These are phyloP conservation scores for Monoraphidium neglectum DNA, from an alignment of 139 green algal genomes.

Conservation along the genomic window DNA sequence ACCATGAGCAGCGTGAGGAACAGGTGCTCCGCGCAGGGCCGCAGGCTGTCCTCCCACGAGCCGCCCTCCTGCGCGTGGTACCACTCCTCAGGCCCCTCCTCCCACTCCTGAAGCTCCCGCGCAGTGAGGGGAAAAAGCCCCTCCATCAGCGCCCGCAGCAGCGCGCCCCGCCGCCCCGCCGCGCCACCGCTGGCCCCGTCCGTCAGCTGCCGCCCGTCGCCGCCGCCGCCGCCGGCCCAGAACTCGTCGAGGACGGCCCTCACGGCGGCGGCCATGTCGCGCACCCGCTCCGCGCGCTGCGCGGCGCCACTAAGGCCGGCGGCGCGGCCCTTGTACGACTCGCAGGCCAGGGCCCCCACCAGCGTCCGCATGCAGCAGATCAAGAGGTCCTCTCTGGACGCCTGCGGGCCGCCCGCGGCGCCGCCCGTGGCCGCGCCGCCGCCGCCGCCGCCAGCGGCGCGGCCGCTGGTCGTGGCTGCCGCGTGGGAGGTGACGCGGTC, in stretches of 20 bases:
- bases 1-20: constrained; percentile 66
- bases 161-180: constrained; percentile 25
- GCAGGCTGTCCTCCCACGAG: constrained; percentile 58
- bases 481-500: constrained; percentile 43
- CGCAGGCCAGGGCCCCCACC: constrained; percentile 25
- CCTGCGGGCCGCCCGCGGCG: not conserved
- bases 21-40: constrained; percentile 71
- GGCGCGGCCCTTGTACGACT: constrained; percentile 23
- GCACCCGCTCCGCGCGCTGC: not conserved
- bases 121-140: constrained; percentile 57
- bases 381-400: constrained; percentile 33
- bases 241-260: constrained; percentile 10
- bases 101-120: constrained; percentile 76
- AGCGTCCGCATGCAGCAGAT: constrained; percentile 17
- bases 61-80: constrained; percentile 42
- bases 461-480: not conserved
- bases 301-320: not conserved
- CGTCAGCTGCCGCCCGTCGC: not conserved
- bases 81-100: constrained; percentile 68
- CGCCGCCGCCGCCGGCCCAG: constrained; percentile 9
- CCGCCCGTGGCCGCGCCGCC: not conserved
- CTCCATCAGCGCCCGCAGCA: constrained; percentile 44
- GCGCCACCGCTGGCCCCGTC: not conserved
- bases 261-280: constrained; percentile 17
- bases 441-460: constrained; percentile 7